Conservation (phyloP, 371 early-diverging fungal genomes). For the Cokeromyces recurvatus region DNA sequence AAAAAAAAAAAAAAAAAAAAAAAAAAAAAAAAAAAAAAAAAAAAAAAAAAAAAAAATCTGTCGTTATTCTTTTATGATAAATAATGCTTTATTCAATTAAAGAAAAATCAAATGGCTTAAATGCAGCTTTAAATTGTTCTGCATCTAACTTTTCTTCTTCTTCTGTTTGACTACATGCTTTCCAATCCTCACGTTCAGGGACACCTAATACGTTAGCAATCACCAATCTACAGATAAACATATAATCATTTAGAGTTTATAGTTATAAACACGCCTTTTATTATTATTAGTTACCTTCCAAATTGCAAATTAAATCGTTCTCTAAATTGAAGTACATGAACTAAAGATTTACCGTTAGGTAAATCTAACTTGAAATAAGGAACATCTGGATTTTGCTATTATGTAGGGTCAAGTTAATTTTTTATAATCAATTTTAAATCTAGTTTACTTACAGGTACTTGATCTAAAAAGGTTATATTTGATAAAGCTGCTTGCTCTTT, state of each 20-base stretch:
- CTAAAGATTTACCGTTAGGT: slow-evolving; percentile 44
- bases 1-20: too few species aligned
- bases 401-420: too few species aligned
- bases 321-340: slow-evolving; percentile 39
- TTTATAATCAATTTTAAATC: too few species aligned
- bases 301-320: slow-evolving; percentile 66
- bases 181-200: slow-evolving; percentile 74
- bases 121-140: slow-evolving; percentile 48
- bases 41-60: too few species aligned
- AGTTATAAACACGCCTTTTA: too few species aligned
- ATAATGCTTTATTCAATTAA: too few species aligned
- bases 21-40: too few species aligned
- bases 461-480: slow-evolving; percentile 31
- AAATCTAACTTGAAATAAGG: slow-evolving; percentile 66
- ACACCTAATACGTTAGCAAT: slow-evolving; percentile 55
- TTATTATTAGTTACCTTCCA: slow-evolving; percentile 59
- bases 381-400: slow-evolving; percentile 23
- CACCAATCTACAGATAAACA: slow-evolving; percentile 39
- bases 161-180: slow-evolving; percentile 50
- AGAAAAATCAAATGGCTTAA: slow-evolving; percentile 53
- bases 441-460: slow-evolving; percentile 42
- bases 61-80: too few species aligned
- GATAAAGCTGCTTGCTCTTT: slow-evolving; percentile 32
- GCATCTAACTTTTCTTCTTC: slow-evolving; percentile 60
- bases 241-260: background rate